Conservation (phyloP, 768 basidiomycete genomes). For the Tubosaeta brunneosetosa region DNA sequence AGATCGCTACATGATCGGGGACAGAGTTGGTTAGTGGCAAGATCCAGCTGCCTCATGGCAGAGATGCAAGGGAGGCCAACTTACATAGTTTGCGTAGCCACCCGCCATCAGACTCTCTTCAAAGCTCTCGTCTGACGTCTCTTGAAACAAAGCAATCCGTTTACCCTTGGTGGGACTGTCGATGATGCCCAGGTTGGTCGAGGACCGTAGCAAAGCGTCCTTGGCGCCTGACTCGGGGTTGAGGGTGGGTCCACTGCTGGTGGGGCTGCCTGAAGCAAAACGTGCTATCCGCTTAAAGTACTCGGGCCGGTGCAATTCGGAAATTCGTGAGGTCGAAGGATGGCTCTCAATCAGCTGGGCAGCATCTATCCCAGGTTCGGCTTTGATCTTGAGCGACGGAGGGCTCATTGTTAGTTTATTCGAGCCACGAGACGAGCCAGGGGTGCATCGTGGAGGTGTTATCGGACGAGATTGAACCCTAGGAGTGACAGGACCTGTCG, state of each 20-base stretch:
- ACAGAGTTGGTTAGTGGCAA: conserved; percentile 9
- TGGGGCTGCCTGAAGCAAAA: conserved; percentile 34
- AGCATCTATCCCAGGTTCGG: conserved; percentile 49
- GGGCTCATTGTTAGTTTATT: neutral
- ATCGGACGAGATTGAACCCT: conserved; percentile 9
- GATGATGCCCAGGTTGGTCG: conserved; percentile 50
- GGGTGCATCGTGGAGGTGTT: conserved; percentile 6
- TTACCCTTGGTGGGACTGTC: conserved; percentile 71
- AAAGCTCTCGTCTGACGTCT: conserved; percentile 79
- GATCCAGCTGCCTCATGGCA: conserved; percentile 6
- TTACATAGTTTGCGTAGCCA: conserved; percentile 72
- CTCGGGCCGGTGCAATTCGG: conserved; percentile 64
- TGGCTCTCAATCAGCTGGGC: conserved; percentile 49
- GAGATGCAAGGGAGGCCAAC: conserved; percentile 20
- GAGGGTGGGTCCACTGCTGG: conserved; percentile 10
- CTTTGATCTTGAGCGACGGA: conserved; percentile 2
- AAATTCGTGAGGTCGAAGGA: conserved; percentile 44
- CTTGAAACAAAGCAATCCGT: conserved; percentile 70
- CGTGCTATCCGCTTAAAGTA: conserved; percentile 63
- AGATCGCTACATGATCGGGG: conserved; percentile 16
- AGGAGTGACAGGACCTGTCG: conserved; percentile 15
- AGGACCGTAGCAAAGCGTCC: conserved; percentile 19
- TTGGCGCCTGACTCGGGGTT: conserved; percentile 8
- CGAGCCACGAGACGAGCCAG: neutral
- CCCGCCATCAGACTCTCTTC: conserved; percentile 82